Conservation (phyloP, 2,329 filamentous ascomycete species). For the Phyllosticta paracitricarpa region DNA sequence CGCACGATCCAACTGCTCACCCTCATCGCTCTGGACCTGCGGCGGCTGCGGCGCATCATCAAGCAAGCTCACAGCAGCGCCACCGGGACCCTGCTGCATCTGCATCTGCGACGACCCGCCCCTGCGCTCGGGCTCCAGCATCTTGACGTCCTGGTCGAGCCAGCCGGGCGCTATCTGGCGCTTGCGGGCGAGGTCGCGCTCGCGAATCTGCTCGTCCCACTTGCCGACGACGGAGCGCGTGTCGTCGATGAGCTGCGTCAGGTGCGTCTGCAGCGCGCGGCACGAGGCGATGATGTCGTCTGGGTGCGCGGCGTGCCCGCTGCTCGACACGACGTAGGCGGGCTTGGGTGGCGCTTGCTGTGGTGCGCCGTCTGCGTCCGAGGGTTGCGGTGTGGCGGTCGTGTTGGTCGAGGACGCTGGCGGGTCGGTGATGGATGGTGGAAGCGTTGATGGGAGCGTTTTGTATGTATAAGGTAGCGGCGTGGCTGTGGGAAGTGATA, state of each 20-base stretch:
- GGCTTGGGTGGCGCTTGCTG: conserved; percentile 14
- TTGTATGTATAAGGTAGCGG: conserved; percentile 96
- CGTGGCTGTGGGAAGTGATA: conserved; percentile 78
- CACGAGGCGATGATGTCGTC: conserved; percentile 79
- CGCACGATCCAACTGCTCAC: conserved; percentile 52
- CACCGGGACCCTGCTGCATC: conserved; percentile 21
- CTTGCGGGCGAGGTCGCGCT: conserved; percentile 67
- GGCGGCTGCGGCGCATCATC: not conserved
- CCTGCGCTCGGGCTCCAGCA: conserved; percentile 57
- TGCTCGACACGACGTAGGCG: conserved; percentile 64
- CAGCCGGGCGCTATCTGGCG: conserved; percentile 69
- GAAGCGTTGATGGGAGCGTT: conserved; percentile 75
- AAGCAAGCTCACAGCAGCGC: not conserved
- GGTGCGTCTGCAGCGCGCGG: conserved; percentile 63
- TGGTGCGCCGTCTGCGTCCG: conserved; percentile 51
- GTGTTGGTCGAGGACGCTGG: conserved; percentile 12
- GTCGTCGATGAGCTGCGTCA: conserved; percentile 58
- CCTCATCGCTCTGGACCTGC: conserved; percentile 35
- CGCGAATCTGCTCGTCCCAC: conserved; percentile 58
- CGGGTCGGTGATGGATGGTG: conserved; percentile 54
- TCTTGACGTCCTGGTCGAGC: conserved; percentile 56
- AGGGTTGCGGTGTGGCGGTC: conserved; percentile 35
- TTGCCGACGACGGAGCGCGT: conserved; percentile 56
- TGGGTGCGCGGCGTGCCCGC: conserved; percentile 73
- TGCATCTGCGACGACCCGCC: conserved; percentile 8